Evolutionary conservation across 768 basidiomycete genomes (phyloP).

Genomic region (Gelatoporia subvermispora): DNA sequence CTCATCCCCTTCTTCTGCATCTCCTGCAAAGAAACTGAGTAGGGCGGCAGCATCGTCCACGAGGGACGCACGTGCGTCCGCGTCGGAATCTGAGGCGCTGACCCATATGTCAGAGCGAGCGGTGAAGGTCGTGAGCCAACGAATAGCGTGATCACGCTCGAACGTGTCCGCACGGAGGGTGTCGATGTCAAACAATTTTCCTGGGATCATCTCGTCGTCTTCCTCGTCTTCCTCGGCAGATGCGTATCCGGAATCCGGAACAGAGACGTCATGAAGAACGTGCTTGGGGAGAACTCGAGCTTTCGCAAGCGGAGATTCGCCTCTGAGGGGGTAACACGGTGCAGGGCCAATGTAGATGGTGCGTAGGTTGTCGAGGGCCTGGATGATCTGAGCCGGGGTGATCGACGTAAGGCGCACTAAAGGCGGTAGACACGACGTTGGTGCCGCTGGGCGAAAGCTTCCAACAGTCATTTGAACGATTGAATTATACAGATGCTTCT

Average conservation of each 20-base stretch:
- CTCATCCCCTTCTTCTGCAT: slow-evolving; percentile 31
- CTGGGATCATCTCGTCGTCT: slow-evolving; percentile 21
- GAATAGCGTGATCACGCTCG: slow-evolving; percentile 63
- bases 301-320: too few species aligned
- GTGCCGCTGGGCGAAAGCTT: slow-evolving; percentile 25
- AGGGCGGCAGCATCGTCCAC: slow-evolving; percentile 57
- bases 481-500: not conserved
- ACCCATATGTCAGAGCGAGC: slow-evolving; percentile 54
- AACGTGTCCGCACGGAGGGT: slow-evolving; percentile 56
- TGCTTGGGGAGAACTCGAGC: slow-evolving; percentile 21
- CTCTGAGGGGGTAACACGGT: too few species aligned
- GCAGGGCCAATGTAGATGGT: slow-evolving; percentile 46
- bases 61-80: slow-evolving; percentile 33
- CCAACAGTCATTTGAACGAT: too few species aligned
- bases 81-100: slow-evolving; percentile 19
- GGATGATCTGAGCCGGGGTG: slow-evolving; percentile 32
- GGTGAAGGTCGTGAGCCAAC: slow-evolving; percentile 72
- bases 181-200: slow-evolving; percentile 32
- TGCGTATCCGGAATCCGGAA: slow-evolving; percentile 76
- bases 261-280: slow-evolving; percentile 35
- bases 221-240: slow-evolving; percentile 63
- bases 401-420: slow-evolving; percentile 38
- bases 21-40: slow-evolving; percentile 47
- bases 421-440: slow-evolving; percentile 52
- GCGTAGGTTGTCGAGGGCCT: slow-evolving; percentile 40